Base-by-base conservation (phyloP, 2,329 filamentous ascomycete genomes). In the Cordyceps militaris region DNA sequence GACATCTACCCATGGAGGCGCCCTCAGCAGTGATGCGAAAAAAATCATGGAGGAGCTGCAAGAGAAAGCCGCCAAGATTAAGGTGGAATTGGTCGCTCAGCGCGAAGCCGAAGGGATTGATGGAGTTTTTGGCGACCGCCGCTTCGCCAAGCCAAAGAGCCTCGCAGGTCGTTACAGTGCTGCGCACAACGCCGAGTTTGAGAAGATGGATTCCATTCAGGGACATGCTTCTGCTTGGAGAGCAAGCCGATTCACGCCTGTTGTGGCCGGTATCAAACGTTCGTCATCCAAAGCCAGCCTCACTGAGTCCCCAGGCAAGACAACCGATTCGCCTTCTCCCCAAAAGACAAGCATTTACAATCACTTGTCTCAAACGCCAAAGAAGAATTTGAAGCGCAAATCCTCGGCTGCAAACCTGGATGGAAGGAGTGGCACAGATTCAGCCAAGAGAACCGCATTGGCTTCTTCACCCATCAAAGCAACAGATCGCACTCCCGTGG, bases 171-270 rank as follows among this genome's bases (percentile, higher is more conserved):
- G 93, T 47, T 97, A 87, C 74, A 96, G 90, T 69, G 87, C 91
- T 61, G 85, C 83, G 38, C 93, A 97, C 70, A 88, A 89, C 82
- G 85, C 86, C 51, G 83, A 93, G 67, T 97, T 97, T 75, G 90
- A 90, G 74, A 97, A 96, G 78, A 97, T 97, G 93, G 91, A 96
- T 69, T 97, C 92, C 2, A 97, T 97, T 67, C 89, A 85, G 44
- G 86, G 86, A 61, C 92, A 97, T 69, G 80, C 91, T 9, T 96
- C 92, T 11, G 83, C 87, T 16, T 94, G 86, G 75, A 81, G 89
- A 61, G 80, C 80, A 23, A 78, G 71, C 36, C 78, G 79, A 9
- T 71, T 76, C 62, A 79, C 81, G n/a, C 81, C 83, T 10, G 69
- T 74, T 32, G 58, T 57, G 6, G 34, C 71, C 28, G 62, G 63